A percentile compares a stretch with the other conserved stretches of the same genome.
These are phyloP conservation scores for Solanum tarijense DNA, from an alignment of 257 asterid species.

Conservation along the genomic window DNA sequence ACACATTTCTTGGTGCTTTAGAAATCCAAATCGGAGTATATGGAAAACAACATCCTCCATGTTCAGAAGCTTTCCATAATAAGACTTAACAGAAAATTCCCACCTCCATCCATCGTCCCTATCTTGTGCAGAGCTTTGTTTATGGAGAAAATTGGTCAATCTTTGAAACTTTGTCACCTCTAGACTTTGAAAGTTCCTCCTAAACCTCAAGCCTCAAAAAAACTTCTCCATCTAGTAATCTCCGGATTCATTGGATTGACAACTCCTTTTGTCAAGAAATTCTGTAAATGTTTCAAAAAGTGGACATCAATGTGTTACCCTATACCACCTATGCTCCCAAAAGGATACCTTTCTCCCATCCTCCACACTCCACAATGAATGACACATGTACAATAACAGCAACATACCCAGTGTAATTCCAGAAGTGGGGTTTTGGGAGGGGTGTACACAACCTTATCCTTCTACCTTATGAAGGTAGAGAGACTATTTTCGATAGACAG, in stretches of 20 bases:
- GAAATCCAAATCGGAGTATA: background rate
- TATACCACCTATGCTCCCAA: background rate
- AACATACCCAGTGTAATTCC: background rate
- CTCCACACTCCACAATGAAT: background rate
- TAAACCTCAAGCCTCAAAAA: background rate
- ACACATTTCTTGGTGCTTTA: background rate
- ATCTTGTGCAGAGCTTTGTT: background rate
- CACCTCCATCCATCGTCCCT: background rate
- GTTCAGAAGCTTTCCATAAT: background rate
- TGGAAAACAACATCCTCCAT: background rate
- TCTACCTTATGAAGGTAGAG: background rate
- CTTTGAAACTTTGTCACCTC: background rate
- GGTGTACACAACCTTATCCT: background rate
- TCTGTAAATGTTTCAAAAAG: background rate
- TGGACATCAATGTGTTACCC: background rate
- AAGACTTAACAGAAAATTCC: background rate
- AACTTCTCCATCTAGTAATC: background rate
- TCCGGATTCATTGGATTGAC: background rate
- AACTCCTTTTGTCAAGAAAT: background rate
- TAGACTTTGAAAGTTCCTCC: background rate
- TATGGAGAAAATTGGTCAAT: background rate
- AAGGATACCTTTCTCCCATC: background rate
- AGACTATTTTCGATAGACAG: background rate
- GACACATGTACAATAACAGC: background rate
- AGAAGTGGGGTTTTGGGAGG: background rate